Conservation (phyloP, 2,329 filamentous ascomycete genomes). For the Ceratocystis alfenasii region DNA sequence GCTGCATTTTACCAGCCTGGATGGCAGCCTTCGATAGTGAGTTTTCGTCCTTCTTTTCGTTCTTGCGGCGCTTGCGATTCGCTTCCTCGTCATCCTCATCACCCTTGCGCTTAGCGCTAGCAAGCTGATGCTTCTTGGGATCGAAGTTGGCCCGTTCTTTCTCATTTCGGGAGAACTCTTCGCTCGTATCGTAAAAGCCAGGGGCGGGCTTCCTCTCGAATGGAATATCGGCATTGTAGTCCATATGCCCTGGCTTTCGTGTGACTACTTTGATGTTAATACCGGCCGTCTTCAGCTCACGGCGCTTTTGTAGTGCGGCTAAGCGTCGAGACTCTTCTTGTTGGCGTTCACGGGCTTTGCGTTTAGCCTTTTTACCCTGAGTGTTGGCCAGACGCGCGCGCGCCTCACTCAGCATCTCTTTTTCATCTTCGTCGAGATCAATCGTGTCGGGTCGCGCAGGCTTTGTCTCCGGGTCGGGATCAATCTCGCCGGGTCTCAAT, state of each 20-base stretch:
- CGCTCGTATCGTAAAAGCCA: conserved; percentile 86
- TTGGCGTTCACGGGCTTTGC: conserved; percentile 90
- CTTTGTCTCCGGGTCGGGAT: conserved; percentile 95
- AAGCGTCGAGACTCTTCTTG: conserved; percentile 86
- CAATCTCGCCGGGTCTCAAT: conserved; percentile 81
- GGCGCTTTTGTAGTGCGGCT: conserved; percentile 82
- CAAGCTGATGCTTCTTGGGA: conserved; percentile 80
- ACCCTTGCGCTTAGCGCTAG: conserved; percentile 74
- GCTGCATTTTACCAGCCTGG: conserved; percentile 88
- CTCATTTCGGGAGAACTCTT: conserved; percentile 74
- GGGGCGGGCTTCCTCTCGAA: conserved; percentile 84
- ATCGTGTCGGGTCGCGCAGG: conserved; percentile 92
- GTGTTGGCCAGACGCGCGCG: conserved; percentile 93
- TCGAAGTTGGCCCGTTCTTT: conserved; percentile 75
- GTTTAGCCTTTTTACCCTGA: conserved; percentile 96
- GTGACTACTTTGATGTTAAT: conserved; percentile 96
- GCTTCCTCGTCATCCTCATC: conserved; percentile 73
- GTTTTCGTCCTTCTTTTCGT: conserved; percentile 64
- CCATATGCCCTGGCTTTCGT: conserved; percentile 92
- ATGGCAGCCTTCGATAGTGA: conserved; percentile 68
- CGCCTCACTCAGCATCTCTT: conserved; percentile 98
- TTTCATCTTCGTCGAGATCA: conserved; percentile 96
- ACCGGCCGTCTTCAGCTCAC: conserved; percentile 91
- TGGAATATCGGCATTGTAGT: conserved; percentile 97
- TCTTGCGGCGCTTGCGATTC: conserved; percentile 77